Percentiles rank a stretch among this genome's conserved stretches.
Evolutionary conservation across 2,329 filamentous ascomycete species (phyloP).

Genomic region (Aspergillus phoenicis): DNA sequence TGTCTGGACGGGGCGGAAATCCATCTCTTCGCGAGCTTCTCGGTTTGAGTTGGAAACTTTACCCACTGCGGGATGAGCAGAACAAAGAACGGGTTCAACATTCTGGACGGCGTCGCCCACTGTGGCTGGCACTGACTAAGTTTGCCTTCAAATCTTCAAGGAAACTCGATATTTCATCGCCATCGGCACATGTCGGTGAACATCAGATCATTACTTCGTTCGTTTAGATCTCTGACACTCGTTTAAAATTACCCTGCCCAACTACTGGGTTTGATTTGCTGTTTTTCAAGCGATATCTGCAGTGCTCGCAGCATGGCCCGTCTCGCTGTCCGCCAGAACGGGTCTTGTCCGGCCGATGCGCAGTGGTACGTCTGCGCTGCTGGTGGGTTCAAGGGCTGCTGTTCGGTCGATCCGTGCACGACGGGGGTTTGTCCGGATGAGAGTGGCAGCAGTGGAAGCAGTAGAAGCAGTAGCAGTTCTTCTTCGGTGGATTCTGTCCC

Average conservation of each 20-base stretch:
- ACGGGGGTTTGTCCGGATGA: constrained; percentile 33
- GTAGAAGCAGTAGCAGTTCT: background rate
- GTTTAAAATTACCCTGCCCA: background rate
- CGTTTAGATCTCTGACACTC: background rate
- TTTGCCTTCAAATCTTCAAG: no score
- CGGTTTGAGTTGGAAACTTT: background rate
- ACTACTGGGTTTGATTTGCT: background rate
- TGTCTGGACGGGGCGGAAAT: background rate
- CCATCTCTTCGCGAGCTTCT: no score
- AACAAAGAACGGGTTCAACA: no score
- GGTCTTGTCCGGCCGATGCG: constrained; percentile 22
- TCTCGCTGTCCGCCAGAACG: constrained; percentile 14
- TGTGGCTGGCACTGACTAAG: no score
- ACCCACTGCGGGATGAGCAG: background rate
- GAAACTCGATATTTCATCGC: no score
- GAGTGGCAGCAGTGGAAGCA: constrained; percentile 1
- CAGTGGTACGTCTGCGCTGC: constrained; percentile 32
- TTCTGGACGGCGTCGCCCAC: no score
- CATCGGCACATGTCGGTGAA: no score
- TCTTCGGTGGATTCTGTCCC: background rate
- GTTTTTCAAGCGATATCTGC: background rate
- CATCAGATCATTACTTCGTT: no score
- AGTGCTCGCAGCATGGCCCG: constrained; percentile 9
- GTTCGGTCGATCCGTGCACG: constrained; percentile 35
- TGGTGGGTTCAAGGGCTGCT: constrained; percentile 35